Evolutionary conservation across 495 filamentous ascomycete genomes (phyloP).

Genomic region (Penicillium ochrochloron): DNA sequence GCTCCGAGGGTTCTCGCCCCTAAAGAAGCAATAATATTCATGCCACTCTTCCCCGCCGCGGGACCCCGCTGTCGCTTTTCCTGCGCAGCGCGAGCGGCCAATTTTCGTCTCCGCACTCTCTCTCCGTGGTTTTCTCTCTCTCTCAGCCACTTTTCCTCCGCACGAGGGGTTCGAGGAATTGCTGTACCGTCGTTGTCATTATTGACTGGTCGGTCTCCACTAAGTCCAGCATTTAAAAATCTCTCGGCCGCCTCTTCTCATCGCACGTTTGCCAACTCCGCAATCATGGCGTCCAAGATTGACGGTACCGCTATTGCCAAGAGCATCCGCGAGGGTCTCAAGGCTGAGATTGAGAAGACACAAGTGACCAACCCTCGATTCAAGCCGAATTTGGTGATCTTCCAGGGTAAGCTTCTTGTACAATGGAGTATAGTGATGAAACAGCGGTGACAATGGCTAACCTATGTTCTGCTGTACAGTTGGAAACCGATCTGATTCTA

Average conservation of each 20-base stretch:
- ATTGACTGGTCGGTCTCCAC: conserved; percentile 21
- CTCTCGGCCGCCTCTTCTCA: conserved; percentile 22
- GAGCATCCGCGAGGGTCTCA: conserved; percentile 78
- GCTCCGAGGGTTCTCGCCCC: conserved; percentile 33
- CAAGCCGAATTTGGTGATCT: conserved; percentile 85
- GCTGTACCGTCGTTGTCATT: conserved; percentile 18
- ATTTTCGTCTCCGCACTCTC: conserved; percentile 31
- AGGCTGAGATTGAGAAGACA: conserved; percentile 75
- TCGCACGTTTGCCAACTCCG: conserved; percentile 54
- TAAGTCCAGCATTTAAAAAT: conserved; percentile 19
- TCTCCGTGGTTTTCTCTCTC: conserved; percentile 26
- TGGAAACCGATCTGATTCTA: conserved; percentile 88
- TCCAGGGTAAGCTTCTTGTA: conserved; percentile 70
- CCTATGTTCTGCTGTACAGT: conserved; percentile 50
- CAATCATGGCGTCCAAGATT: conserved; percentile 88
- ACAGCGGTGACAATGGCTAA: conserved; percentile 13
- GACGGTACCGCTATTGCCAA: conserved; percentile 95
- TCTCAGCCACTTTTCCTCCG: conserved; percentile 23
- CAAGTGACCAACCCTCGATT: conserved; percentile 84
- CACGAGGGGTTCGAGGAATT: conserved; percentile 25
- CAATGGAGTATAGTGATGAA: background rate
- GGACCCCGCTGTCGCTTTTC: conserved; percentile 44
- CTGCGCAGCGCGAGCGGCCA: conserved; percentile 31
- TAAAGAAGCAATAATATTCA: conserved; percentile 41
- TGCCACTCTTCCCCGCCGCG: conserved; percentile 44